Conservation (phyloP, 2,329 filamentous ascomycete species). For the Trichoderma lentiforme region DNA sequence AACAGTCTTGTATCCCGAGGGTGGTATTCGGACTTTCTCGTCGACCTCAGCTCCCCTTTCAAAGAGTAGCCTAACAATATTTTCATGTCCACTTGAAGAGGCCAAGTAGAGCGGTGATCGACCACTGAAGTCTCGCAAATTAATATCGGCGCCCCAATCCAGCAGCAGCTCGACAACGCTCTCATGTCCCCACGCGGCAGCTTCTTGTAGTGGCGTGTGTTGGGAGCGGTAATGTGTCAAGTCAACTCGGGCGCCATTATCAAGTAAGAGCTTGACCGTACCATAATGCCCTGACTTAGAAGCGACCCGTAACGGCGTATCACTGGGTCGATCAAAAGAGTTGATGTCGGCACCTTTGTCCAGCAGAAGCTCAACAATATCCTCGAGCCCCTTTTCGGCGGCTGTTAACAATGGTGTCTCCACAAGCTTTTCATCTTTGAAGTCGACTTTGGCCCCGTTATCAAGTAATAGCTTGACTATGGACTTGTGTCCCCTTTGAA, state of each 20-base stretch:
- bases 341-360: background rate
- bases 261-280: background rate
- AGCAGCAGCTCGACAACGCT: background rate
- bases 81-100: background rate
- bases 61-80: background rate
- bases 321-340: background rate
- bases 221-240: background rate
- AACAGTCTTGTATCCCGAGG: background rate
- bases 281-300: background rate
- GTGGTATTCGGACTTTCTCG: background rate
- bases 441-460: background rate
- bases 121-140: background rate
- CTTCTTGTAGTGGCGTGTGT: background rate
- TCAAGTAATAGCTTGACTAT: background rate
- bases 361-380: background rate
- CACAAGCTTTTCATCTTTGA: background rate
- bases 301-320: background rate
- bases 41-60: background rate
- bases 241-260: background rate
- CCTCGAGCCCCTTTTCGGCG: background rate
- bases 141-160: background rate
- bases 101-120: background rate
- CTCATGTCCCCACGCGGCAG: background rate
- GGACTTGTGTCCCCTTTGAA: background rate
- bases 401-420: background rate